Conservation (phyloP, 1,139 yeast genomes). For the Spathaspora jeffriesii region DNA sequence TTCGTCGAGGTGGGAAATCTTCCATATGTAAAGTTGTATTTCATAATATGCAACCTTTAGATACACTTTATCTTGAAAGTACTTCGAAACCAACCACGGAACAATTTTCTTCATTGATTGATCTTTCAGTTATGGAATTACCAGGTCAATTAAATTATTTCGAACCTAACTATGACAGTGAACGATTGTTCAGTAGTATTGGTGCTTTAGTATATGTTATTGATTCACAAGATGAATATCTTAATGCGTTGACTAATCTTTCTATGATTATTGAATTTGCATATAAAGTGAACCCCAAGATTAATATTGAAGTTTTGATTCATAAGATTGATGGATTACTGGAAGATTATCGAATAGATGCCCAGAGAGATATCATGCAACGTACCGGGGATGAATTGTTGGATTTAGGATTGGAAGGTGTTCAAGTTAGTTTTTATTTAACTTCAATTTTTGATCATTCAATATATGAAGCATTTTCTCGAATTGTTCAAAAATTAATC, state of each 20-base stretch:
- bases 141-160: slow-evolving; percentile 94
- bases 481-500: slow-evolving; percentile 88
- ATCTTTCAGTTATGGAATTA: slow-evolving; percentile 89
- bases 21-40: slow-evolving; percentile 94
- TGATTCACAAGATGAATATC: slow-evolving; percentile 93
- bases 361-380: slow-evolving; percentile 96
- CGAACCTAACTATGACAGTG: slow-evolving; percentile 82
- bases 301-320: slow-evolving; percentile 88
- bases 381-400: slow-evolving; percentile 90
- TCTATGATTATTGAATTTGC: slow-evolving; percentile 91
- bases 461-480: slow-evolving; percentile 91
- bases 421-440: slow-evolving; percentile 85
- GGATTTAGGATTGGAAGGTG: slow-evolving; percentile 89
- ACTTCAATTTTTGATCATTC: slow-evolving; percentile 96
- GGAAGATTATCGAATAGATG: slow-evolving; percentile 92
- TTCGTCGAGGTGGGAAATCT: slow-evolving; percentile 80
- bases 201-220: slow-evolving; percentile 96
- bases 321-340: slow-evolving; percentile 95
- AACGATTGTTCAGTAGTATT: slow-evolving; percentile 72
- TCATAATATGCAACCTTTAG: slow-evolving; percentile 96
- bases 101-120: slow-evolving; percentile 76
- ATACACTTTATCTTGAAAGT: slow-evolving; percentile 86
- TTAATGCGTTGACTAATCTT: slow-evolving; percentile 86
- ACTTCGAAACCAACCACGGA: slow-evolving; percentile 88
- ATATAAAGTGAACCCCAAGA: slow-evolving; percentile 78